Evolutionary conservation across 2,329 filamentous ascomycete genomes (phyloP), one percentile per base, ranked within the genome.

Genomic region (Aureobasidium sp.): DNA sequence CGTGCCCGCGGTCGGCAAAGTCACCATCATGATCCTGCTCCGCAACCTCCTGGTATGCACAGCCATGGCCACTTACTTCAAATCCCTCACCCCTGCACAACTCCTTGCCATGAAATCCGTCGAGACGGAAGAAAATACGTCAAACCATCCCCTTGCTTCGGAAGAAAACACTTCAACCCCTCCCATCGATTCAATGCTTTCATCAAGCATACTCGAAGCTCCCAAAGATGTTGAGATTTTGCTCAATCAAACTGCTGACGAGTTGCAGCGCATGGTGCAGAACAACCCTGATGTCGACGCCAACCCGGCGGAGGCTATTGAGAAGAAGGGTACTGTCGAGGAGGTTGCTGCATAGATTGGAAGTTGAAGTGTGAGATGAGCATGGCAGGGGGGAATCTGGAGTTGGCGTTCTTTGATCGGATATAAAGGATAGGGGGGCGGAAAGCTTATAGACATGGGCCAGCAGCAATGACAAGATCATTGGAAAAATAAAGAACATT

Each of bases 1-100:
- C 70, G 92, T 97, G 19, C 94, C 94, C 1, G 94, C 93, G 0
- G 95, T 97, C 67, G 94, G 94, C 68, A 99, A 97, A 79, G 93
- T 97, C 52, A 99, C 94, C 0, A 97, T 97, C 72, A 90, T 93
- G 17, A 87, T 97, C 37, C 77, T 99, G 63, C 78, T 97, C 70
- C 82, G 94, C 62, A 99, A 99, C 72, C 77, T 97, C 39, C 81
- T 97, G 71, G 90, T 94, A 77, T 77, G 87, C 54, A 58, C 29
- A 27, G 40, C 40, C 27, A 58, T 82, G 27, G 27, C 40, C 35
- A 39, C 29, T 35, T 60, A 37, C 42, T 24, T 47, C 15, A 35
- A 31, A 31, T 3, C 19, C n/a, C 24, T 56, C 2, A 5, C 49
- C 50, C 50, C 50, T n/a, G n/a, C 50, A 12, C 50, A 53, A 53